These are phyloP conservation scores for Salvia hispanica DNA, from an alignment of 257 asterid genomes.

Conservation along the genomic window DNA sequence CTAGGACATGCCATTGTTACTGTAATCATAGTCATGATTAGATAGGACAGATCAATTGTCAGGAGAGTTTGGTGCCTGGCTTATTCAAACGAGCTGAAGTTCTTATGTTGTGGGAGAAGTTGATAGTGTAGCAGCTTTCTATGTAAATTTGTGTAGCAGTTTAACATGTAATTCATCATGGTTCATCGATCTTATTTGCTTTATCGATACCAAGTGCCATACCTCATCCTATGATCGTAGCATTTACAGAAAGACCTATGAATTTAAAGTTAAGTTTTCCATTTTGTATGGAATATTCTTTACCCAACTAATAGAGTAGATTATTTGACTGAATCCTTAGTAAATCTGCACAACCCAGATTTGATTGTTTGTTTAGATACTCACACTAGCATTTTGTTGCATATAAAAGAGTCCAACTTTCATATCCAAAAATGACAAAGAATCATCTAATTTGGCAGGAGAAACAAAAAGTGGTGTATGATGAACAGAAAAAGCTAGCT, in stretches of 20 bases:
- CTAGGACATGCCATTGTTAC: not conserved
- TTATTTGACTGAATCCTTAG: slow-evolving; percentile 4
- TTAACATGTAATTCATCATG: not conserved
- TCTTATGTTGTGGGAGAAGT: not conserved
- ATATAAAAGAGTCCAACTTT: not conserved
- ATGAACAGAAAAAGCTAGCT: slow-evolving; percentile 88
- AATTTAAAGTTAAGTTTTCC: not conserved
- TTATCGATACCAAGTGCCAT: not conserved
- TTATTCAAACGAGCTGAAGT: not conserved
- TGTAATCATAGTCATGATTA: not conserved
- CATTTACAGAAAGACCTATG: not conserved
- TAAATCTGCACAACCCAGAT: slow-evolving; percentile 1
- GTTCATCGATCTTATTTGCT: not conserved
- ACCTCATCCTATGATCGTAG: not conserved
- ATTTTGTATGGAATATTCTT: not conserved
- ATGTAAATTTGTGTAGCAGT: slow-evolving; percentile 6
- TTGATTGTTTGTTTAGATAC: slow-evolving; percentile 11
- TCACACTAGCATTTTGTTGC: not conserved
- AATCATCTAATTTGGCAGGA: slow-evolving; percentile 60
- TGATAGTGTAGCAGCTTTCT: slow-evolving; percentile 1
- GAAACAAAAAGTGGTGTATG: slow-evolving; percentile 80
- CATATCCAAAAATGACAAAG: slow-evolving; percentile 22
- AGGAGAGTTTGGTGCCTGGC: slow-evolving; percentile 1
- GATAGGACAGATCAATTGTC: not conserved
- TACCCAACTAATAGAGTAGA: not conserved